Conservation (phyloP, 176 grass and related monocot genomes). For the Tillandsia fasciculata region DNA sequence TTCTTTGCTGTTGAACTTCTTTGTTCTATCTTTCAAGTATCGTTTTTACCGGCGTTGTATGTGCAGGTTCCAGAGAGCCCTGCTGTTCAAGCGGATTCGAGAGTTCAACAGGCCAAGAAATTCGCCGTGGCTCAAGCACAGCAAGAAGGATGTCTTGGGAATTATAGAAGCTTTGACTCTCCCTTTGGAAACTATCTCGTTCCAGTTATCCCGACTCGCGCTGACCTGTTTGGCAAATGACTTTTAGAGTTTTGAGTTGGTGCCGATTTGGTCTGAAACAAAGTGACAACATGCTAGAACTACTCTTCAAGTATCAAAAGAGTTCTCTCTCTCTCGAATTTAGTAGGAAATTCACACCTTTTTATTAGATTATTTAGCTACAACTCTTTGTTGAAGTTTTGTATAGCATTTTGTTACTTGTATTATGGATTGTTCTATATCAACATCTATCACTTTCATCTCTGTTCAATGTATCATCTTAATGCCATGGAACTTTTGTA, state of each 20-base stretch:
- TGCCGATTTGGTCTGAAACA: not conserved
- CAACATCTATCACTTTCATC: not conserved
- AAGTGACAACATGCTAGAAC: not conserved
- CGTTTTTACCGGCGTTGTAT: constrained; percentile 18
- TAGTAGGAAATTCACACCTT: too few species aligned
- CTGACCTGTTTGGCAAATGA: not conserved
- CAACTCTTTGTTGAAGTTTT: not conserved
- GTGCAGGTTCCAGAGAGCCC: constrained; percentile 33
- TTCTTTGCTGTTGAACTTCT: not conserved
- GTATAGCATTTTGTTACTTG: not conserved
- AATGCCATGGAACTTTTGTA: too few species aligned
- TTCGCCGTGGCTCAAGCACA: constrained; percentile 61
- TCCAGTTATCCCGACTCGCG: constrained; percentile 53
- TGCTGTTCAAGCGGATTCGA: constrained; percentile 37
- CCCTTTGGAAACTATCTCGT: constrained; percentile 75
- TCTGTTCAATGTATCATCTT: not conserved
- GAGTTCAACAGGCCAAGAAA: constrained; percentile 60
- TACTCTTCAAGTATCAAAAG: too few species aligned
- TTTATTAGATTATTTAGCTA: too few species aligned
- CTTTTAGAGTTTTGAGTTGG: not conserved
- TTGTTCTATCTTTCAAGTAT: constrained; percentile 18
- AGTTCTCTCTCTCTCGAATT: too few species aligned
- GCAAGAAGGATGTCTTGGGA: constrained; percentile 64
- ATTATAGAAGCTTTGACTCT: constrained; percentile 77
- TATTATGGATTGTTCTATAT: not conserved